Evolutionary conservation across 2,329 filamentous ascomycete species (phyloP), one percentile per base, ranked within the genome.

Genomic region (Trichoderma brevicompactum): DNA sequence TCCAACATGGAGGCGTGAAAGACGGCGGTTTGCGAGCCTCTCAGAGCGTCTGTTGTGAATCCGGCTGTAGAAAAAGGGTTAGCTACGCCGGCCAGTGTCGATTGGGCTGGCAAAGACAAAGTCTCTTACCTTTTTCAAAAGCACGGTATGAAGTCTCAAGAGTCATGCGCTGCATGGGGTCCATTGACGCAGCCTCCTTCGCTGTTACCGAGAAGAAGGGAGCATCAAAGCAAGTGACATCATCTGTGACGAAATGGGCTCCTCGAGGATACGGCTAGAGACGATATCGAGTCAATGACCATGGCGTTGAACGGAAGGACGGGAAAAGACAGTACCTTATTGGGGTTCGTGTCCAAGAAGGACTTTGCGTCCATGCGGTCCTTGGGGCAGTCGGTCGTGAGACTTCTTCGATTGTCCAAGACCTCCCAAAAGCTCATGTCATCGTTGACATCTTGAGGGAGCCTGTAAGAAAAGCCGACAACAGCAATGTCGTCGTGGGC

Each of bases 1-100:
- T 65, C 74, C 3, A 74, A 70, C 72, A 79, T 77, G 1, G 74
- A 75, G 2, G 78, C 78, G 3, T 75, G 73, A 58, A 78, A 79
- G 2, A 79, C 77, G 3, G 73, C 75, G 0, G 74, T 78, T 7
- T 66, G 68, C 2, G 72, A 72, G 8, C 73, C 74, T 32, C 60
- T 71, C 8, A 78, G 68, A 4, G 15, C 68, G 9, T 75, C 70
- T 1, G 73, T 49, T 1, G 74, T 53, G 7, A 79, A 70, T 6
- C 78, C 78, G 8, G 78, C 77, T 55, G 38, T 48, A 19, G 34
- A 32, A 6, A 19, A 19, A 17, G 15, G 10, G 19, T 40, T 28
- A 60, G 12, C 38, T 17, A 28, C 32, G 6, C 46, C 19, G 8
- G n/a, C 19, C 7, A 23, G 8, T 19, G 23, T 2, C 6, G 19